A percentile compares a stretch with the other conserved stretches of the same genome.
Evolutionary conservation across 116 monocot genomes (phyloP).

Genomic region (Papilionanthe hybrid): DNA sequence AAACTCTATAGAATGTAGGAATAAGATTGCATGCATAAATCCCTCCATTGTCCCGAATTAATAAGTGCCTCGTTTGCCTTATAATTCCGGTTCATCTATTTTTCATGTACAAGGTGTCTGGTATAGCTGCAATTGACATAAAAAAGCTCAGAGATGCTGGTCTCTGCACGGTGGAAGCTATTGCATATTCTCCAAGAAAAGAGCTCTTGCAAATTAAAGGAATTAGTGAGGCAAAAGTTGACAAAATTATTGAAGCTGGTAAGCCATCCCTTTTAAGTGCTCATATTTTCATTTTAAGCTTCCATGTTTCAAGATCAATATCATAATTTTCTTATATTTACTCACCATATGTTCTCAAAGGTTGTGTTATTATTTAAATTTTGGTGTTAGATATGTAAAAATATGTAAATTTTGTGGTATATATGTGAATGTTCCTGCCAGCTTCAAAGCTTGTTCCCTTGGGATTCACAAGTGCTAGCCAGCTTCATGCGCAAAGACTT

Average conservation of each 20-base stretch:
- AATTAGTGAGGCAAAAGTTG: conserved; percentile 98
- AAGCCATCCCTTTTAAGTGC: conserved; percentile 9
- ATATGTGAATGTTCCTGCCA: conserved; percentile 18
- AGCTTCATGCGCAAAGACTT: conserved; percentile 94
- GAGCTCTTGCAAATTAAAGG: conserved; percentile 98
- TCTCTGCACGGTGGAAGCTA: conserved; percentile 87
- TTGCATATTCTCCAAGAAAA: conserved; percentile 90
- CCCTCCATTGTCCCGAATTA: not conserved
- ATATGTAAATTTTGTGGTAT: too few species aligned
- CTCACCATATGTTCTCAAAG: not conserved
- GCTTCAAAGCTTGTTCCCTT: conserved; percentile 89
- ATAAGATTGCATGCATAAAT: not conserved
- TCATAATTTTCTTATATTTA: not conserved
- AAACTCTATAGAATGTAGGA: not conserved
- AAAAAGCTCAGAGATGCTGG: conserved; percentile 97
- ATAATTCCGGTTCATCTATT: not conserved
- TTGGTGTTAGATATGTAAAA: too few species aligned
- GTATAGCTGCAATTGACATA: conserved; percentile 89
- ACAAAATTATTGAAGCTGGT: conserved; percentile 99
- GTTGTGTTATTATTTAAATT: not conserved
- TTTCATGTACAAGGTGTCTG: conserved; percentile 55
- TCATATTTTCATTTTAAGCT: conserved; percentile 1
- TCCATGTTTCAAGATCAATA: not conserved
- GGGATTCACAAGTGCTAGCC: conserved; percentile 98
- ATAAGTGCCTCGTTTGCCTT: not conserved